Percentiles rank a stretch among this genome's conserved stretches.
phyloP scores from a whole-genome alignment of 331 rosid species.

The Spiraea crenata region DNA sequence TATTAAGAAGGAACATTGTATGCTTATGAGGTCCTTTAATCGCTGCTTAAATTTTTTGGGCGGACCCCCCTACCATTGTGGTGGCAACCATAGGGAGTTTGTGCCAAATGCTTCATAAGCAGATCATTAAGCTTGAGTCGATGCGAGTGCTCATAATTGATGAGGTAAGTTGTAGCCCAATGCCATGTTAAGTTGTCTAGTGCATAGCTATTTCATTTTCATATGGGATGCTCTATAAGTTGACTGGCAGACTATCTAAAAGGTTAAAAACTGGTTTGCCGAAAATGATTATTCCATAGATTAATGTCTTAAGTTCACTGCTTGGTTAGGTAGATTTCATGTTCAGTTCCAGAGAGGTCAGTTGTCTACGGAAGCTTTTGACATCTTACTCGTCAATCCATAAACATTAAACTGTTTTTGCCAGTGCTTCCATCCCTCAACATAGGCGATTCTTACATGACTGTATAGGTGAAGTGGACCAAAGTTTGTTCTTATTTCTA shows the following conservation, averaged over 20 bases:
- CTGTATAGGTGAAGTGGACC: constrained; percentile 91
- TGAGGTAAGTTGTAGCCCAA: constrained; percentile 49
- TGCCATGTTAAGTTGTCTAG: background rate
- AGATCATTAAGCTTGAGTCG: constrained; percentile 53
- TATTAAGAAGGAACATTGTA: background rate
- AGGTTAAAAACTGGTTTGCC: background rate
- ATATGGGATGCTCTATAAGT: background rate
- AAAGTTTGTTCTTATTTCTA: constrained; percentile 57
- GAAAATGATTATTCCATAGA: background rate
- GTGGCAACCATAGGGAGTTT: constrained; percentile 88
- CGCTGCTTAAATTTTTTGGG: constrained; percentile 43
- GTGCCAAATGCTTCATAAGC: constrained; percentile 78
- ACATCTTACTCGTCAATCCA: constrained; percentile 67
- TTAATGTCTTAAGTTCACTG: background rate
- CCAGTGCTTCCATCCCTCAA: constrained; percentile 95
- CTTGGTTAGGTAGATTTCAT: constrained; percentile 81
- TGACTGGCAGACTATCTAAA: background rate
- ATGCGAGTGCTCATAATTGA: constrained; percentile 76
- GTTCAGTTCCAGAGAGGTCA: constrained; percentile 79
- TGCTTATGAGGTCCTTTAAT: background rate
- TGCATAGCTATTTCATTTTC: background rate
- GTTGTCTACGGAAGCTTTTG: constrained; percentile 81
- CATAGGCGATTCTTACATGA: constrained; percentile 79
- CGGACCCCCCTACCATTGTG: constrained; percentile 81
- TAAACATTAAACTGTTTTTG: constrained; percentile 83